Percentiles rank a stretch among this genome's conserved stretches.
These are phyloP conservation scores for Trifolium fragiferum DNA, from an alignment of 306 rosid genomes.

Conservation along the genomic window DNA sequence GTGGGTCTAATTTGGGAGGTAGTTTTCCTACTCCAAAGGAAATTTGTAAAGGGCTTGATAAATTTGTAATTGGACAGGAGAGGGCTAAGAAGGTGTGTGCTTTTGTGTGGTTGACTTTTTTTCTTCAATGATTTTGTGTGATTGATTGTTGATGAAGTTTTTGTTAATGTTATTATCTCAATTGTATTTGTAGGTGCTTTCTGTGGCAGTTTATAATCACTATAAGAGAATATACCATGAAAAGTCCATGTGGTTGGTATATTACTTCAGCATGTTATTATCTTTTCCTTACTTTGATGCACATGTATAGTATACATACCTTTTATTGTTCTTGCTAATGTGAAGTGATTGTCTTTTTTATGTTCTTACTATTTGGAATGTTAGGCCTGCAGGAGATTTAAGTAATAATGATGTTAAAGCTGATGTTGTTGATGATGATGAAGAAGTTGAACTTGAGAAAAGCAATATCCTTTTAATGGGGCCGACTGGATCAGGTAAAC, in stretches of 20 bases:
- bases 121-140: background rate
- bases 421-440: conserved; percentile 52
- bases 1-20: conserved; percentile 82
- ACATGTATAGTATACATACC: background rate
- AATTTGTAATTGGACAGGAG: conserved; percentile 94
- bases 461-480: conserved; percentile 98
- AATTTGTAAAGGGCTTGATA: conserved; percentile 87
- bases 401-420: conserved; percentile 45
- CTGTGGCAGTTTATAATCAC: conserved; percentile 98
- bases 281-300: conserved; percentile 4
- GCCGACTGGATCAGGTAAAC: conserved; percentile 98
- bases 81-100: conserved; percentile 82
- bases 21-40: conserved; percentile 95
- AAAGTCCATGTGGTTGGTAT: conserved; percentile 65
- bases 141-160: conserved; percentile 1
- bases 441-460: conserved; percentile 95
- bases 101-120: background rate
- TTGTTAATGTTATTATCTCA: conserved; percentile 9
- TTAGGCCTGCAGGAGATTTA: conserved; percentile 88
- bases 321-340: background rate
- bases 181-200: conserved; percentile 70
- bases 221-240: conserved; percentile 85
- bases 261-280: conserved; percentile 29
- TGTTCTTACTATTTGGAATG: conserved; percentile 57
- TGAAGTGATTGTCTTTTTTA: conserved; percentile 28